Conservation (phyloP, 2,329 filamentous ascomycete genomes). For the Onygenales sp. region DNA sequence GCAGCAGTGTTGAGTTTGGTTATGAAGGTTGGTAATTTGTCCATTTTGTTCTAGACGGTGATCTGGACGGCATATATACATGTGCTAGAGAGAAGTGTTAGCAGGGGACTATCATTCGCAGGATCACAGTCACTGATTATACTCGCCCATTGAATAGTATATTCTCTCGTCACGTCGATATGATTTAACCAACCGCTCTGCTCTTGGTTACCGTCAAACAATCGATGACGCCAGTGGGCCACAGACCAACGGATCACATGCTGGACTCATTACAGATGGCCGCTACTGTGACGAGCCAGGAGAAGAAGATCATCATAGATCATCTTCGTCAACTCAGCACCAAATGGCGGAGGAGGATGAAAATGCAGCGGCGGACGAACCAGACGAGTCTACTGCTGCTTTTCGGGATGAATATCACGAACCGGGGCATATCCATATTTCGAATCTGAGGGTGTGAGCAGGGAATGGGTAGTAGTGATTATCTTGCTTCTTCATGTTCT, state of each 20-base stretch:
- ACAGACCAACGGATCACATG: not conserved
- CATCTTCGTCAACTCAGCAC: not conserved
- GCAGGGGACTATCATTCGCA: too few relatives aligned
- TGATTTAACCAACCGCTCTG: not conserved
- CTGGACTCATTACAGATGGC: not conserved
- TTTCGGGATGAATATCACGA: too few relatives aligned
- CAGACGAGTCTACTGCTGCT: too few relatives aligned
- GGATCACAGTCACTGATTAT: not conserved
- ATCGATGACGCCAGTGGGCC: not conserved
- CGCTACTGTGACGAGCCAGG: not conserved
- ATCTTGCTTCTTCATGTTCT: not conserved
- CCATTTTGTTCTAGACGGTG: not conserved
- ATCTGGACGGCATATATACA: too few relatives aligned
- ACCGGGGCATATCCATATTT: not conserved
- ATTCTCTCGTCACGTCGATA: not conserved
- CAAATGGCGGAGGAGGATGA: not conserved
- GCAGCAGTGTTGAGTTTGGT: conserved; percentile 2
- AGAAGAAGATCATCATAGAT: not conserved
- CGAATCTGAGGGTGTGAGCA: not conserved
- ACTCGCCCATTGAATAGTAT: not conserved
- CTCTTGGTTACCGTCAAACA: not conserved
- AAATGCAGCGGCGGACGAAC: too few relatives aligned
- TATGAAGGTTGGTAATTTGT: not conserved
- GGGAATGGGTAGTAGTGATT: not conserved
- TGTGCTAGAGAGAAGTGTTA: too few relatives aligned